phyloP scores from a whole-genome alignment of 2,329 filamentous ascomycete species.

The Colletotrichum paranaense region DNA sequence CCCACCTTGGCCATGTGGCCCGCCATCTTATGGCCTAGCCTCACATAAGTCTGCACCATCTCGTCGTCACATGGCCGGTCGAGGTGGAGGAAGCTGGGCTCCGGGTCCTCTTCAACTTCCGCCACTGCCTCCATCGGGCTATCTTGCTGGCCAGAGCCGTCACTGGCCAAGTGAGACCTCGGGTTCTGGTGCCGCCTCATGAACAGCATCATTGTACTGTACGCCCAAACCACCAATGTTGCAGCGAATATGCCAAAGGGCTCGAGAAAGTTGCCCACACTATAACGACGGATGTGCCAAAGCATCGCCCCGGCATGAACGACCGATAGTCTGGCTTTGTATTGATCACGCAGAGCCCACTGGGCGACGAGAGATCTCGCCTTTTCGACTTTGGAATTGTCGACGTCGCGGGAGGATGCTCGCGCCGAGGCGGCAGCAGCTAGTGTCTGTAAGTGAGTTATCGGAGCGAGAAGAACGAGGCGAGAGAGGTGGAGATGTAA shows the following conservation, averaged over 20 bases:
- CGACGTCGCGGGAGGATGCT: background rate
- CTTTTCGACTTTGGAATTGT: background rate
- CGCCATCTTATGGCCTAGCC: conserved; percentile 58
- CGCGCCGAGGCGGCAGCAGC: conserved; percentile 31
- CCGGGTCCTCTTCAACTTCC: conserved; percentile 17
- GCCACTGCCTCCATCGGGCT: background rate
- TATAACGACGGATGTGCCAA: conserved; percentile 59
- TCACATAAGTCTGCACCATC: conserved; percentile 66
- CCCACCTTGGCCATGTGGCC: conserved; percentile 64
- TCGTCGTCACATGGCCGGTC: conserved; percentile 69
- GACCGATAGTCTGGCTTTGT: conserved; percentile 56
- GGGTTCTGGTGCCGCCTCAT: background rate
- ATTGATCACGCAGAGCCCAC: conserved; percentile 45
- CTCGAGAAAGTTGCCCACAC: conserved; percentile 52
- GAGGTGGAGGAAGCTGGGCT: conserved; percentile 59
- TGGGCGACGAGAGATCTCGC: conserved; percentile 18
- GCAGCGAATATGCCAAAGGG: conserved; percentile 51
- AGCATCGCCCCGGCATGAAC: conserved; percentile 57
- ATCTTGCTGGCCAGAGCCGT: conserved; percentile 2
- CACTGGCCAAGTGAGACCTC: conserved; percentile 2
- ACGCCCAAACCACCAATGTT: conserved; percentile 53
- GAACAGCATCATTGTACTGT: conserved; percentile 40
- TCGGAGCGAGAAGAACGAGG: conserved; percentile 62
- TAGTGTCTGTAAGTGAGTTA: conserved; percentile 56
- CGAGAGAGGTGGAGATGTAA: conserved; percentile 66